Evolutionary conservation across 2,329 filamentous ascomycete species (phyloP).

Genomic region (Hyphodiscus sp.): DNA sequence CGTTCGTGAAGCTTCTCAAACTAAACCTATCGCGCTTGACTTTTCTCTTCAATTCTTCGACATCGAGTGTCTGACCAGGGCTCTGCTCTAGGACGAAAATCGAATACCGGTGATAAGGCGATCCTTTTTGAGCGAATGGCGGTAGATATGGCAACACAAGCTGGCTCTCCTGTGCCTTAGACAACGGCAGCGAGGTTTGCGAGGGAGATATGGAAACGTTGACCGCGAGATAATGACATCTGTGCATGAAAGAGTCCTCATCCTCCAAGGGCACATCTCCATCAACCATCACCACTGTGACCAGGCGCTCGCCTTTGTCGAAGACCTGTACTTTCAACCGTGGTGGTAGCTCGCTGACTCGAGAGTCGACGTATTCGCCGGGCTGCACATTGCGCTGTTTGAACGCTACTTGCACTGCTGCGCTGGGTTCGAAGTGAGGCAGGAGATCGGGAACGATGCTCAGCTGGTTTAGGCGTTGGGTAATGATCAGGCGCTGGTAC

Average conservation of each 20-base stretch:
- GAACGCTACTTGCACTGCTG: slow-evolving; percentile 80
- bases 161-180: slow-evolving; percentile 53
- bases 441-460: slow-evolving; percentile 83
- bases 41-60: slow-evolving; percentile 47
- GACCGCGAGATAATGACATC: slow-evolving; percentile 81
- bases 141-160: slow-evolving; percentile 76
- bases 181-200: slow-evolving; percentile 57
- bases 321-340: slow-evolving; percentile 81
- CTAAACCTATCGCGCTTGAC: slow-evolving; percentile 62
- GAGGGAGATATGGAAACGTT: slow-evolving; percentile 61
- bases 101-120: slow-evolving; percentile 82
- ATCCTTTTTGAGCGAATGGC: slow-evolving; percentile 81
- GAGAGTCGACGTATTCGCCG: slow-evolving; percentile 71
- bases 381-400: slow-evolving; percentile 62
- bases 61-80: slow-evolving; percentile 51
- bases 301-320: slow-evolving; percentile 70
- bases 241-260: slow-evolving; percentile 67
- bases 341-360: slow-evolving; percentile 65
- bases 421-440: slow-evolving; percentile 67
- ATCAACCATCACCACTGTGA: slow-evolving; percentile 82
- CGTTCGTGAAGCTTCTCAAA: slow-evolving; percentile 67
- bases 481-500: slow-evolving; percentile 71
- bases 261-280: slow-evolving; percentile 80
- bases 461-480: slow-evolving; percentile 83
- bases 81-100: slow-evolving; percentile 80